phyloP scores from a whole-genome alignment of 192 early-diverging fungal genomes.

The Umbelopsis vinacea region DNA sequence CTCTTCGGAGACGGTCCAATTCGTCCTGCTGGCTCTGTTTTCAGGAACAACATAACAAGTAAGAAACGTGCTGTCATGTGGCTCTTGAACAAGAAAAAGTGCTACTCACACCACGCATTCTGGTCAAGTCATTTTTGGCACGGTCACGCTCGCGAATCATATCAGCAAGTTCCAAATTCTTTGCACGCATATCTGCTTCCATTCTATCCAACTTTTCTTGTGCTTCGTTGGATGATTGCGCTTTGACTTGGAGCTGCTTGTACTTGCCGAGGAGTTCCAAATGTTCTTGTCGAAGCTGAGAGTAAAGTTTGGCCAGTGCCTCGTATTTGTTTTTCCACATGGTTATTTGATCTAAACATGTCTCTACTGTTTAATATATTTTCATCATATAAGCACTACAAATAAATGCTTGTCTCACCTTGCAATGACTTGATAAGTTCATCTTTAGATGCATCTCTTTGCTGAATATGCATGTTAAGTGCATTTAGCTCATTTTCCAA shows the following conservation, averaged over 20 bases:
- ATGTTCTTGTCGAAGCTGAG: slow-evolving; percentile 94
- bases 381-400: neutral
- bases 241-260: slow-evolving; percentile 82
- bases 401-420: slow-evolving; percentile 45
- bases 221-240: slow-evolving; percentile 84
- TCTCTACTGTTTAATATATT: neutral
- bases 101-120: slow-evolving; percentile 58
- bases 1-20: slow-evolving; percentile 74
- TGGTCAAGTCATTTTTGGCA: slow-evolving; percentile 78
- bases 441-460: slow-evolving; percentile 82
- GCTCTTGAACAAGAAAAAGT: neutral
- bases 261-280: slow-evolving; percentile 91
- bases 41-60: neutral
- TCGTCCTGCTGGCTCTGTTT: slow-evolving; percentile 82
- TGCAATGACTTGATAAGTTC: slow-evolving; percentile 84
- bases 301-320: slow-evolving; percentile 96
- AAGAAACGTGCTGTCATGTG: neutral
- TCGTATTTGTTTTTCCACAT: slow-evolving; percentile 99
- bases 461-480: slow-evolving; percentile 68
- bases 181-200: slow-evolving; percentile 69
- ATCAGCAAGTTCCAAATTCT: slow-evolving; percentile 81
- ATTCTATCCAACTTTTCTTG: slow-evolving; percentile 81
- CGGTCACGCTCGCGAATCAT: slow-evolving; percentile 92
- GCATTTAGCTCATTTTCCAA: slow-evolving; percentile 85
- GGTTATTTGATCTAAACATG: slow-evolving; percentile 77